Conservation (phyloP, 129 eudicot species). For the Dittrichia graveolens region DNA sequence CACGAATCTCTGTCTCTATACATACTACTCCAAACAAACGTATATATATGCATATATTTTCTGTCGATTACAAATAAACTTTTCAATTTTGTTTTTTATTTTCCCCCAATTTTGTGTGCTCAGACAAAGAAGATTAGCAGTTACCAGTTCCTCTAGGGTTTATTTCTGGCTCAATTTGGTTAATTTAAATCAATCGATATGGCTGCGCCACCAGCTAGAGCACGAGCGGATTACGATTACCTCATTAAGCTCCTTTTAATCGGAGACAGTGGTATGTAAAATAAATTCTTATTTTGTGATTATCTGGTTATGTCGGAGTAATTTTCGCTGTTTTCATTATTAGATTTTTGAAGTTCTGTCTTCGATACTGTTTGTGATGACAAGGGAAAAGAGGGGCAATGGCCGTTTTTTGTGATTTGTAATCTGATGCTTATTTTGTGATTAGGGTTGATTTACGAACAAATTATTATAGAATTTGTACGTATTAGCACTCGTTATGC, state of each 20-base stretch:
- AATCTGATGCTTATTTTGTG: slow-evolving; percentile 5
- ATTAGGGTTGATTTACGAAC: not conserved
- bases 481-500: slow-evolving; percentile 7
- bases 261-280: slow-evolving; percentile 87
- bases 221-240: slow-evolving; percentile 86
- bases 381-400: slow-evolving; percentile 10
- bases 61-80: not conserved
- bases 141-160: slow-evolving; percentile 44
- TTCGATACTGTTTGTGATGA: slow-evolving; percentile 7
- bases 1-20: slow-evolving; percentile 18
- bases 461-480: slow-evolving; percentile 8
- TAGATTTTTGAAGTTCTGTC: slow-evolving; percentile 2
- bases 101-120: slow-evolving; percentile 6
- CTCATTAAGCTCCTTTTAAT: slow-evolving; percentile 84
- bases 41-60: slow-evolving; percentile 19
- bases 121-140: slow-evolving; percentile 17
- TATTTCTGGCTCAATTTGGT: slow-evolving; percentile 13
- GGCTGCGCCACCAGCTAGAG: slow-evolving; percentile 93
- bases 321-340: not conserved
- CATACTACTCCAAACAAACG: slow-evolving; percentile 7
- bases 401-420: too few relatives aligned
- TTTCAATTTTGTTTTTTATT: slow-evolving; percentile 10
- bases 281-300: not conserved
- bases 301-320: slow-evolving; percentile 2
- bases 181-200: slow-evolving; percentile 42